Evolutionary conservation across 2,329 filamentous ascomycete genomes (phyloP).

Genomic region (Nakataea oryzae): DNA sequence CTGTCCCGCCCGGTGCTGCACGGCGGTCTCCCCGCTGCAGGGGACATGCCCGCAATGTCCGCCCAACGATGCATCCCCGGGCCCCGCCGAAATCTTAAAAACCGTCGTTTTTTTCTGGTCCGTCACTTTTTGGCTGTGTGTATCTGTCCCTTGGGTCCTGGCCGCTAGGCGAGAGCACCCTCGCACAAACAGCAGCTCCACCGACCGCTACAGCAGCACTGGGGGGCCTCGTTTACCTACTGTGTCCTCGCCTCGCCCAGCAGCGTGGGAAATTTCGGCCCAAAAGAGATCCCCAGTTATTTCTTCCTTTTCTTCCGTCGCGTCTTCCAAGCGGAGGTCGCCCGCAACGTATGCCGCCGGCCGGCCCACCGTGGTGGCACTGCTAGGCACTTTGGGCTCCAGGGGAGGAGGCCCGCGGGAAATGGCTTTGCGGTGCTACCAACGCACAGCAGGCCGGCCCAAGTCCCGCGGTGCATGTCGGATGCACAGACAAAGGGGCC

Average conservation of each 20-base stretch:
- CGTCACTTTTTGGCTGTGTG: too few relatives aligned
- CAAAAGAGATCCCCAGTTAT: neutral
- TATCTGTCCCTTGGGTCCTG: too few relatives aligned
- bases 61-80: neutral
- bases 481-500: too few relatives aligned
- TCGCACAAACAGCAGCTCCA: neutral
- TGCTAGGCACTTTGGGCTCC: too few relatives aligned
- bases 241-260: too few relatives aligned
- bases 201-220: neutral
- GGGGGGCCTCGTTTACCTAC: too few relatives aligned
- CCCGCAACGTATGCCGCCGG: neutral
- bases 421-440: too few relatives aligned
- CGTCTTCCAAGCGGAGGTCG: neutral
- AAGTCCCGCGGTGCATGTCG: too few relatives aligned
- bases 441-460: too few relatives aligned
- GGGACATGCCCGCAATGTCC: neutral
- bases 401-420: too few relatives aligned
- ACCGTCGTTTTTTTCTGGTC: neutral
- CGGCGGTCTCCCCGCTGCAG: neutral
- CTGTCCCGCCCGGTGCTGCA: neutral
- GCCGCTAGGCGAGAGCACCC: too few relatives aligned
- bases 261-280: neutral
- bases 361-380: neutral
- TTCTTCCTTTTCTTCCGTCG: neutral
- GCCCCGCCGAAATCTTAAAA: neutral